Conservation (phyloP, 228 moss, liverwort and hornwort species). For the Sphagnum fallax region DNA sequence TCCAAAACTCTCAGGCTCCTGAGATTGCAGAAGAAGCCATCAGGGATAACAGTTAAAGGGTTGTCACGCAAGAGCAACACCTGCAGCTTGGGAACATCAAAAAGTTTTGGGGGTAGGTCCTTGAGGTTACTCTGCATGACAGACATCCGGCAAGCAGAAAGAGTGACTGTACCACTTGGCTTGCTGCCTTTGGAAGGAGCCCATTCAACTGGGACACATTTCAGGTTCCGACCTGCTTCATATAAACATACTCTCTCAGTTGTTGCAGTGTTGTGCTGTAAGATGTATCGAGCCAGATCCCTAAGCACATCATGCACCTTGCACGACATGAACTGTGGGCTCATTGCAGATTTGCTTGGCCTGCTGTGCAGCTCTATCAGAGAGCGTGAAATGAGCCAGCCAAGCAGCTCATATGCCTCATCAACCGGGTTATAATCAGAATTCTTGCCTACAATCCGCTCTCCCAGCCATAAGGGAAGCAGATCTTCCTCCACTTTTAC, state of each 20-base stretch:
- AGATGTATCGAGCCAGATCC: conserved; percentile 15
- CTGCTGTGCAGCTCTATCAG: conserved; percentile 14
- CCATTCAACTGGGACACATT: conserved; percentile 1
- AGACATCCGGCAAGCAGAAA: conserved; percentile 3
- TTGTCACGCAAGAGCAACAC: conserved; percentile 1
- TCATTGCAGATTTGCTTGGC: background rate
- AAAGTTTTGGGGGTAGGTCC: background rate
- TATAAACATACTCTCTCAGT: conserved; percentile 13
- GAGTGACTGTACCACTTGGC: background rate
- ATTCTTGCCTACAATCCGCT: conserved; percentile 5
- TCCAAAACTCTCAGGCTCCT: background rate
- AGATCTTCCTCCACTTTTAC: conserved; percentile 1
- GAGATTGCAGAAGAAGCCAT: background rate
- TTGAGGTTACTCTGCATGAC: conserved; percentile 3
- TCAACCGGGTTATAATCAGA: conserved; percentile 5
- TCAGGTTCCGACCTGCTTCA: conserved; percentile 13
- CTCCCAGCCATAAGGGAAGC: conserved; percentile 17
- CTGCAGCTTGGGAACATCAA: background rate
- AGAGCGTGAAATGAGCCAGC: conserved; percentile 23
- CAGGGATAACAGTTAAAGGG: background rate
- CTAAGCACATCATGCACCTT: conserved; percentile 21
- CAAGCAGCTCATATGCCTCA: conserved; percentile 13
- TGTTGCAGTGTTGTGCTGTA: conserved; percentile 8
- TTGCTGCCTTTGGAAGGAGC: background rate
- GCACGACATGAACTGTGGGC: background rate